Conservation (phyloP, 495 filamentous ascomycete genomes). For the Articulospora tetracladia region DNA sequence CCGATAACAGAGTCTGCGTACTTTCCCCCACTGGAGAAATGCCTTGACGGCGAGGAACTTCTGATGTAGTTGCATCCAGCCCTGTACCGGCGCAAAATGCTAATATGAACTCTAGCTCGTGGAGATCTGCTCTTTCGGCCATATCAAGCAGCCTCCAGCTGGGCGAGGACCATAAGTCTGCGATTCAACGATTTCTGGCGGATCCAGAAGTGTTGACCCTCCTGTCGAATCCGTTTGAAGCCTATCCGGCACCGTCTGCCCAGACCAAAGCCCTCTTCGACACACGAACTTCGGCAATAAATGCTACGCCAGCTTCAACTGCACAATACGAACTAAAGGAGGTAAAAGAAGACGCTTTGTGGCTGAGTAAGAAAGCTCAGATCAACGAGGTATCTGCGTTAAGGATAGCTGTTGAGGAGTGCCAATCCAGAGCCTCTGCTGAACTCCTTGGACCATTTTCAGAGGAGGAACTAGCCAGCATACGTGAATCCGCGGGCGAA, state of each 20-base stretch:
- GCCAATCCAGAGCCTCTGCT: slow-evolving; percentile 64
- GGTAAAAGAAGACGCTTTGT: slow-evolving; percentile 81
- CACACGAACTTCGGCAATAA: slow-evolving; percentile 86
- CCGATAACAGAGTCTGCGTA: slow-evolving; percentile 50
- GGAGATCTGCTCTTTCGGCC: slow-evolving; percentile 67
- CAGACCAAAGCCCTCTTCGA: slow-evolving; percentile 71
- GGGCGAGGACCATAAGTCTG: slow-evolving; percentile 34
- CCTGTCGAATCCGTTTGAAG: slow-evolving; percentile 56
- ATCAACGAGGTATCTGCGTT: slow-evolving; percentile 83
- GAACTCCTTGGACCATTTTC: slow-evolving; percentile 64
- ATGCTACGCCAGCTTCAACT: slow-evolving; percentile 67
- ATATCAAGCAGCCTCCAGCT: slow-evolving; percentile 34
- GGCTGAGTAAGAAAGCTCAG: slow-evolving; percentile 71
- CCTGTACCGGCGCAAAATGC: background rate
- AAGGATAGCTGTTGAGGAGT: slow-evolving; percentile 76
- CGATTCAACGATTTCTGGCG: slow-evolving; percentile 59
- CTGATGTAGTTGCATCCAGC: slow-evolving; percentile 47
- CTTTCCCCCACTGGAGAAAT: slow-evolving; percentile 62
- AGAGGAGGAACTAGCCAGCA: slow-evolving; percentile 61
- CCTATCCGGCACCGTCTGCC: slow-evolving; percentile 56
- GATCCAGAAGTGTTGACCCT: slow-evolving; percentile 62
- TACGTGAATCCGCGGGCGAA: slow-evolving; percentile 61
- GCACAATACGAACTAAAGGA: slow-evolving; percentile 69
- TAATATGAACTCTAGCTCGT: slow-evolving; percentile 43
- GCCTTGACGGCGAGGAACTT: slow-evolving; percentile 52